Percentiles rank a stretch among this genome's conserved stretches.
phyloP scores from a whole-genome alignment of 768 basidiomycete genomes.

The Saitozyma sp. region DNA sequence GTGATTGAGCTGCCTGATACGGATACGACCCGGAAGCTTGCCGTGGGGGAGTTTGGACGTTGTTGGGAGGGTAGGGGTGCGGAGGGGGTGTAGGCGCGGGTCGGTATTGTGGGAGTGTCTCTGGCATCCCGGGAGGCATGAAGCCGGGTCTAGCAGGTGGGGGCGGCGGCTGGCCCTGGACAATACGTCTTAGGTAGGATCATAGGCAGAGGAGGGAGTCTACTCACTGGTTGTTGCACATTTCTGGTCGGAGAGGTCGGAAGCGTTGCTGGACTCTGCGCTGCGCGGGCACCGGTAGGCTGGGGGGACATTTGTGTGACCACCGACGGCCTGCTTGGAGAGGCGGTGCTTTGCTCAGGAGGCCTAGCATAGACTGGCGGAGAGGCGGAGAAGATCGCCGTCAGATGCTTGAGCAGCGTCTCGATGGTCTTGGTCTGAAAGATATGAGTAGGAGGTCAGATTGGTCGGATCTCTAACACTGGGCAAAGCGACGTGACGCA shows the following conservation, averaged over 20 bases:
- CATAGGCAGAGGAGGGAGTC: too few species aligned
- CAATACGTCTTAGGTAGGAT: too few species aligned
- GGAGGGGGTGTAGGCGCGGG: constrained; percentile 47
- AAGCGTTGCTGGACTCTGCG: too few species aligned
- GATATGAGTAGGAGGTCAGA: background rate
- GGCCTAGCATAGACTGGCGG: constrained; percentile 91
- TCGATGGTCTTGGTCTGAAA: constrained; percentile 73
- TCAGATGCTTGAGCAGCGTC: constrained; percentile 72
- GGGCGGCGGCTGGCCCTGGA: too few species aligned
- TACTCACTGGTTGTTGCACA: too few species aligned
- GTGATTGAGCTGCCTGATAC: constrained; percentile 15
- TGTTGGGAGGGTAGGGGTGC: constrained; percentile 36
- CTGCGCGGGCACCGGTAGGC: too few species aligned
- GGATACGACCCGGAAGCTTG: constrained; percentile 28
- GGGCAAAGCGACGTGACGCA: constrained; percentile 51
- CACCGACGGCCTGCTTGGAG: constrained; percentile 14
- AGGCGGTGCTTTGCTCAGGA: constrained; percentile 11
- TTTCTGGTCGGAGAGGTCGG: too few species aligned
- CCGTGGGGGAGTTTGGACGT: constrained; percentile 18
- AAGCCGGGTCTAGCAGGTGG: too few species aligned
- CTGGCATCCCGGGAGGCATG: too few species aligned
- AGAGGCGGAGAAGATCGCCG: constrained; percentile 74
- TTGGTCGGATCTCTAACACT: background rate
- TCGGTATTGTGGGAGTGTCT: constrained; percentile 42
- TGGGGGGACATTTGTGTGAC: too few species aligned